phyloP scores from a whole-genome alignment of 345 rosid genomes.

The Diplotaxis tenuifolia region DNA sequence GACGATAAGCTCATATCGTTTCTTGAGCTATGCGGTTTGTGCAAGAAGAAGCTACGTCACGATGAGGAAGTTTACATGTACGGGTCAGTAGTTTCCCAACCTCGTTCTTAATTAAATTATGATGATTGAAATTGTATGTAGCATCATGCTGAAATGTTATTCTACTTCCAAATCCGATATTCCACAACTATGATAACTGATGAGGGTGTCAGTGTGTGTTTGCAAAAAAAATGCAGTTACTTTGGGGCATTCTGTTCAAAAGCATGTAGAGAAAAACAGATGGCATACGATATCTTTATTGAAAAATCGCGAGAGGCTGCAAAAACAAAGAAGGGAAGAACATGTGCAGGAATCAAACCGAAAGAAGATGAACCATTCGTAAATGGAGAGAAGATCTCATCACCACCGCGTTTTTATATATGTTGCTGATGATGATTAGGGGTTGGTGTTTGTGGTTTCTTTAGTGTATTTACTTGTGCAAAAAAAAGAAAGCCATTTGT shows the following conservation, averaged over 20 bases:
- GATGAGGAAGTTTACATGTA: constrained; percentile 23
- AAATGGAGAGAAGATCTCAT: not conserved
- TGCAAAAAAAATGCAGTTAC: not conserved
- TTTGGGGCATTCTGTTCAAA: constrained; percentile 28
- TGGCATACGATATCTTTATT: not conserved
- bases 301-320: not conserved
- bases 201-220: not conserved
- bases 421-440: not conserved
- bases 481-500: not conserved
- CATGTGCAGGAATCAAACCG: not conserved
- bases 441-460: not conserved
- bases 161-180: not conserved
- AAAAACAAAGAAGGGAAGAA: constrained; percentile 13
- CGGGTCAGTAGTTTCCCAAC: constrained; percentile 16
- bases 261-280: constrained; percentile 14
- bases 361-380: not conserved
- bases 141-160: not conserved
- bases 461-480: not conserved
- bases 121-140: not conserved
- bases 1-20: not conserved
- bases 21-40: constrained; percentile 14
- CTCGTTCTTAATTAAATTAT: too few species aligned
- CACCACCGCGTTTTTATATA: constrained; percentile 11
- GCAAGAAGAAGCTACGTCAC: constrained; percentile 4
- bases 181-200: too few species aligned